Conservation (phyloP, 148 eudicot species). For the Amaranthus cruentus region DNA sequence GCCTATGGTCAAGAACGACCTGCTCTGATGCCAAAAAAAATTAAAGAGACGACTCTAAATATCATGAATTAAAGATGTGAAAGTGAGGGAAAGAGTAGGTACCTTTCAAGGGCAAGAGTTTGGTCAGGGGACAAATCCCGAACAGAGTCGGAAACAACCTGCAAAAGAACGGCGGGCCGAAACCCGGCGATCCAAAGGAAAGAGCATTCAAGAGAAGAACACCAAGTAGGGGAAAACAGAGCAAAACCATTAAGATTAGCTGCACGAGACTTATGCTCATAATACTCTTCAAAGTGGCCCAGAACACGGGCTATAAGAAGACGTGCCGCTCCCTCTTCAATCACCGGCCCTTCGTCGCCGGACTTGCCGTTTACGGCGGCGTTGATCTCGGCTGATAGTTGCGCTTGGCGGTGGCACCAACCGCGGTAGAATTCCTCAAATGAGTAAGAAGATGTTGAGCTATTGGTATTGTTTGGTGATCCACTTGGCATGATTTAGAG, state of each 20-base stretch:
- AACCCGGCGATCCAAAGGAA: slow-evolving; percentile 50
- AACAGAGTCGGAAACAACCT: slow-evolving; percentile 31
- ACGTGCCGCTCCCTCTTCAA: not conserved
- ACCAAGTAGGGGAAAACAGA: slow-evolving; percentile 42
- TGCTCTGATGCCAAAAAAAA: too few relatives aligned
- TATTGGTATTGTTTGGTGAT: not conserved
- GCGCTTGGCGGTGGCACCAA: slow-evolving; percentile 30
- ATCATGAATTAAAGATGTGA: not conserved
- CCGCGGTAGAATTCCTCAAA: slow-evolving; percentile 31
- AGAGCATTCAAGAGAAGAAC: slow-evolving; percentile 38
- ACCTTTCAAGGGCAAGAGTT: slow-evolving; percentile 23
- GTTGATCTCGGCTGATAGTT: slow-evolving; percentile 28
- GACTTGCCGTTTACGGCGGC: not conserved
- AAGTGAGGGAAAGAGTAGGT: not conserved
- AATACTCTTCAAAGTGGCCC: slow-evolving; percentile 36
- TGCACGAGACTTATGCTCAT: slow-evolving; percentile 37
- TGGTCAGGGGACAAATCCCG: slow-evolving; percentile 33
- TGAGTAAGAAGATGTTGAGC: not conserved
- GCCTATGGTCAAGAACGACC: too few relatives aligned
- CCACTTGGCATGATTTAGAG: slow-evolving; percentile 23
- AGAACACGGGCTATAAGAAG: slow-evolving; percentile 31
- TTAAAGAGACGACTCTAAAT: too few relatives aligned
- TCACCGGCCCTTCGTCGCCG: not conserved
- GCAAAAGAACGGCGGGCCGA: slow-evolving; percentile 31
- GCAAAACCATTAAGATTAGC: slow-evolving; percentile 30